A percentile compares a stretch with the other conserved stretches of the same genome.
These are phyloP conservation scores for Pseudogymnoascus destructans DNA, from an alignment of 2,329 filamentous ascomycete species.

Conservation along the genomic window DNA sequence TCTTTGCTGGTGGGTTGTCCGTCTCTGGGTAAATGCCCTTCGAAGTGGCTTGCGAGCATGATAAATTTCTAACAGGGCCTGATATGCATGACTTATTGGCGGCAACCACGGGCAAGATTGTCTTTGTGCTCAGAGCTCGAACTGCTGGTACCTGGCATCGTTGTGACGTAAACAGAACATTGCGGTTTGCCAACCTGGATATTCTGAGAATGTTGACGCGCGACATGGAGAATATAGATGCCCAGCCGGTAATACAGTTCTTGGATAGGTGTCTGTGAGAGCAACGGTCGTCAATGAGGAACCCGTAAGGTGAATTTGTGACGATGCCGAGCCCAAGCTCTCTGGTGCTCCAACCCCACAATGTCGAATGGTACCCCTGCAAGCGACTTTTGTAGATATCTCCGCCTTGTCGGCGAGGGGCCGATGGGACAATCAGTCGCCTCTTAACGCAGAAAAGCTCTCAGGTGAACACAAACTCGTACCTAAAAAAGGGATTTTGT, in stretches of 20 bases:
- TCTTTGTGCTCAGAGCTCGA: neutral
- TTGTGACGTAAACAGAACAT: neutral
- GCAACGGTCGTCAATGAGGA: neutral
- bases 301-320: neutral
- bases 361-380: constrained; percentile 3
- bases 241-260: neutral
- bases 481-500: neutral
- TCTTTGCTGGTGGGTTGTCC: constrained; percentile 36
- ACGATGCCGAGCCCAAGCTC: constrained; percentile 1
- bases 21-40: constrained; percentile 49
- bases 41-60: constrained; percentile 11
- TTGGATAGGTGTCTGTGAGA: neutral
- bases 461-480: neutral
- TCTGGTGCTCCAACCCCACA: neutral
- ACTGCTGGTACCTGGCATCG: neutral
- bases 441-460: neutral
- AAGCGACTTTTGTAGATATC: constrained; percentile 8
- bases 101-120: neutral
- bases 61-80: neutral
- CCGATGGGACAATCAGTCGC: neutral
- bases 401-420: constrained; percentile 1
- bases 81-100: neutral
- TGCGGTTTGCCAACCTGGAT: constrained; percentile 5
- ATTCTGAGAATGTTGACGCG: constrained; percentile 5
- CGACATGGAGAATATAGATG: neutral